Evolutionary conservation across 306 rosid species (phyloP), one percentile per base, ranked within the genome.

Genomic region (Gynostemma pentaphyllum): DNA sequence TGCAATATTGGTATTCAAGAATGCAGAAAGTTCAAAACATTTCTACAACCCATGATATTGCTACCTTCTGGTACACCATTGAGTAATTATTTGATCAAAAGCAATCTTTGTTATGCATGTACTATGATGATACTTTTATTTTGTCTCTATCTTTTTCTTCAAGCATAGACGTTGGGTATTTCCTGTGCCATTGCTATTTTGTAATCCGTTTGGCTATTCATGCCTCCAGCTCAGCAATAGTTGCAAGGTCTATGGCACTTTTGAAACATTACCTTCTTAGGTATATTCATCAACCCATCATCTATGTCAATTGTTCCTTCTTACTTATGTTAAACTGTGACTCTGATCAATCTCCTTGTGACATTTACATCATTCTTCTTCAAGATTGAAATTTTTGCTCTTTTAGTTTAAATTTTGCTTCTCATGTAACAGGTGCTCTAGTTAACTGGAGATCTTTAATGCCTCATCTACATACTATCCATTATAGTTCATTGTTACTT

Each of bases 201-300:
- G 28, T 52, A 62, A 72, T 76, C 82, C 44, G 83, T 67, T 66
- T 63, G 66, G 15, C 41, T 56, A 67, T 77, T 75, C 81, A 69
- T 76, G 52, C 67, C 56, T 66, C 72, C 97, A 94, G 97, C 75
- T 97, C 99, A 51, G 99, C 99, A 62, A 95, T 89, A 42, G 97
- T 94, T 40, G 75, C 95, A 68, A 86, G 97, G 80, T 94, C 97
- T 56, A 90, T 94, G 75, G 95, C 95, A 45, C 89, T 94, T 63
- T 70, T 94, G 75, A 88, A 94, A 78, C 95, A 95, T 75, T 83
- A 86, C 73, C 90, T 94, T 55, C 75, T 94, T 70, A 79, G 99
- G 99, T 94, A 81, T 71, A 84, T 75, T 73, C 55, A 69, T 45
- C 18, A 45, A 24, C 24, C 9, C 42, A 52, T 28, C 72, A 22